Evolutionary conservation across 2,329 filamentous ascomycete genomes (phyloP), one percentile per base, ranked within the genome.

Genomic region (Fusarium subglutinans): DNA sequence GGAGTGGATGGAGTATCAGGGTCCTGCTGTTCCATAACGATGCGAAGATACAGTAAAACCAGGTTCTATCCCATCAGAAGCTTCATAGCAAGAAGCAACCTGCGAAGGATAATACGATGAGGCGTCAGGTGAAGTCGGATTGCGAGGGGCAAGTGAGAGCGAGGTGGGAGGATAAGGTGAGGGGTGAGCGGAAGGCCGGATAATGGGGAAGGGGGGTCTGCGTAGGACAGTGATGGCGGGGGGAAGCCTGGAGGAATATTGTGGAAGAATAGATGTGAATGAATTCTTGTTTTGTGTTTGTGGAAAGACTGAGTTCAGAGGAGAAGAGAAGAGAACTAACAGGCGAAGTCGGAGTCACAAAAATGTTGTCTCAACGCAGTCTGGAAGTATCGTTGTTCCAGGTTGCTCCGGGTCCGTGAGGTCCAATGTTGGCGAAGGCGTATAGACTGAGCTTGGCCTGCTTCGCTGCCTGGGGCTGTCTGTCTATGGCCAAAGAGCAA

Each of bases 11-110:
- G 69, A 63, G 70, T 67, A 63, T 70, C 66, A 63, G 77, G 70
- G 50, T 77, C 74, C 83, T 85, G 83, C 82, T 84, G 82, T 87
- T 88, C 87, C 87, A 89, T 89, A 81, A 86, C 85, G 85, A 83
- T 81, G 79, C 80, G 79, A 75, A 79, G 76, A 66, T 65, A 78
- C 68, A 78, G 79, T 73, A 80, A 77, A 76, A 75, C 63, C 69
- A 64, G 58, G 72, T 60, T 70, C 71, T 78, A 74, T 79, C 69
- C 77, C 76, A 78, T 76, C 66, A 75, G 70, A 76, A 70, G 75
- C 74, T 76, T 74, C 64, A 73, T 68, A 68, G 59, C 71, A 78
- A 68, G 53, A 63, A 59, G 63, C 63, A 65, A 69, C 65, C 70
- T 76, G 76, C 69, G 71, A 58, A 70, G 50, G 69, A 73, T 68